A percentile compares a stretch with the other conserved stretches of the same genome.
Conservation (phyloP, 2,329 filamentous ascomycete genomes). For the Emergomyces pasteurianus region DNA sequence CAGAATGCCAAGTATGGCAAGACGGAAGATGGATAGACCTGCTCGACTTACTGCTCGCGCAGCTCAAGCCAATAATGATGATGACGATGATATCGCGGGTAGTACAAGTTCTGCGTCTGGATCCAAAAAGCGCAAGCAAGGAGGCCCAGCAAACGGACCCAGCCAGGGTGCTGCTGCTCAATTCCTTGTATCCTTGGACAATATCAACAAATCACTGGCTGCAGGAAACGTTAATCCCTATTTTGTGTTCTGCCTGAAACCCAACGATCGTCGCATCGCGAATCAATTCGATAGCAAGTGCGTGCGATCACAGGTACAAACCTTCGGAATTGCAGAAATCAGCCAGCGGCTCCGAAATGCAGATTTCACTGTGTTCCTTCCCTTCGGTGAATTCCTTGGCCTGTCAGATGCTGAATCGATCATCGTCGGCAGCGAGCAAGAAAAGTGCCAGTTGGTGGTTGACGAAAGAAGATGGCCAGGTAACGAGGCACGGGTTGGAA, state of each 20-base stretch:
- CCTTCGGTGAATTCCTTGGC: conserved; percentile 89
- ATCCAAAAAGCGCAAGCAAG: conserved; percentile 18
- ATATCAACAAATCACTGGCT: conserved; percentile 76
- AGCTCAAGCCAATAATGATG: conserved; percentile 12
- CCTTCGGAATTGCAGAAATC: conserved; percentile 92
- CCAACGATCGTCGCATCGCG: conserved; percentile 90
- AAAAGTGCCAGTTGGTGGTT: conserved; percentile 83
- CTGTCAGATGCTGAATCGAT: conserved; percentile 72
- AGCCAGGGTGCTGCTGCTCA: conserved; percentile 84
- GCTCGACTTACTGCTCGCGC: conserved; percentile 29
- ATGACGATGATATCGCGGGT: conserved; percentile 11
- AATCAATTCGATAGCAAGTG: conserved; percentile 99
- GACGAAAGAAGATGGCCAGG: conserved; percentile 85
- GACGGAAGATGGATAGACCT: conserved; percentile 53
- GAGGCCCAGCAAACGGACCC: conserved; percentile 27
- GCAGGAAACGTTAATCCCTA: conserved; percentile 81
- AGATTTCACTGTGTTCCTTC: conserved; percentile 90
- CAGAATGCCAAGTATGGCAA: conserved; percentile 83
- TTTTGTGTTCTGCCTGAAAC: conserved; percentile 94
- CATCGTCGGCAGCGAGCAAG: conserved; percentile 80
- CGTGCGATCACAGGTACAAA: conserved; percentile 86
- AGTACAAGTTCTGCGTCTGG: conserved; percentile 16
- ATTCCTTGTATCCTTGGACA: conserved; percentile 78
- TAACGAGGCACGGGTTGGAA: conserved; percentile 82
- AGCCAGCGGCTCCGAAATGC: conserved; percentile 84